phyloP scores from a whole-genome alignment of 1,139 yeast genomes.

The Pichia sp. region DNA sequence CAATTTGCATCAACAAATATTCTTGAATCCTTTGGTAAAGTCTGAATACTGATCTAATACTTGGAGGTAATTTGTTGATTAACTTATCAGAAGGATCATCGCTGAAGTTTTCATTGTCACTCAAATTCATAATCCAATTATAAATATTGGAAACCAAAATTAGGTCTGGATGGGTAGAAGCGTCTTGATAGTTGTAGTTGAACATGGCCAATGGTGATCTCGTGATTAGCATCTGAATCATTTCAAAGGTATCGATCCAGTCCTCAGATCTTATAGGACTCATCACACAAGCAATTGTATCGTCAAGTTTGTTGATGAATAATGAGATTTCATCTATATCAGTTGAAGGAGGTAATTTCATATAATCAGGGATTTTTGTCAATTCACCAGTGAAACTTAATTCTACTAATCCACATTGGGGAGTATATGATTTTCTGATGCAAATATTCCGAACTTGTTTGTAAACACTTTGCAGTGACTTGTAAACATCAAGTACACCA shows the following conservation, averaged over 20 bases:
- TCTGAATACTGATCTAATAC: slow-evolving; percentile 62
- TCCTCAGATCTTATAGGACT: slow-evolving; percentile 61
- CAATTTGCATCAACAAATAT: slow-evolving; percentile 61
- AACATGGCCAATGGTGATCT: slow-evolving; percentile 53
- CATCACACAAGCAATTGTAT: slow-evolving; percentile 56
- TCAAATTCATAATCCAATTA: slow-evolving; percentile 60
- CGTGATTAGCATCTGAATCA: slow-evolving; percentile 63
- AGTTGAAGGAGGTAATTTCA: slow-evolving; percentile 22
- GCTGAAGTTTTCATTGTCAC: slow-evolving; percentile 31
- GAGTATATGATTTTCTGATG: slow-evolving; percentile 76
- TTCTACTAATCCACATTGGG: slow-evolving; percentile 39
- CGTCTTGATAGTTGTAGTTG: slow-evolving; percentile 47
- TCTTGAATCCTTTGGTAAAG: slow-evolving; percentile 64
- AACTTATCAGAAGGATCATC: slow-evolving; percentile 37
- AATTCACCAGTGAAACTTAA: slow-evolving; percentile 25
- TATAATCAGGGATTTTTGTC: slow-evolving; percentile 26
- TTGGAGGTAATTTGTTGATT: slow-evolving; percentile 60
- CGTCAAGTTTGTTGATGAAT: slow-evolving; percentile 62
- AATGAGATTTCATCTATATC: slow-evolving; percentile 47
- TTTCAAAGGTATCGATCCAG: slow-evolving; percentile 75
- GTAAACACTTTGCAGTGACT: slow-evolving; percentile 40
- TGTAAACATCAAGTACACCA: slow-evolving; percentile 12
- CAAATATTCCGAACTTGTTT: slow-evolving; percentile 70
- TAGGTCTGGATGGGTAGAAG: slow-evolving; percentile 47
- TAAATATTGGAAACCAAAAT: slow-evolving; percentile 66